Conservation (phyloP, 129 eudicot species). For the Smallanthus sonchifolius region DNA sequence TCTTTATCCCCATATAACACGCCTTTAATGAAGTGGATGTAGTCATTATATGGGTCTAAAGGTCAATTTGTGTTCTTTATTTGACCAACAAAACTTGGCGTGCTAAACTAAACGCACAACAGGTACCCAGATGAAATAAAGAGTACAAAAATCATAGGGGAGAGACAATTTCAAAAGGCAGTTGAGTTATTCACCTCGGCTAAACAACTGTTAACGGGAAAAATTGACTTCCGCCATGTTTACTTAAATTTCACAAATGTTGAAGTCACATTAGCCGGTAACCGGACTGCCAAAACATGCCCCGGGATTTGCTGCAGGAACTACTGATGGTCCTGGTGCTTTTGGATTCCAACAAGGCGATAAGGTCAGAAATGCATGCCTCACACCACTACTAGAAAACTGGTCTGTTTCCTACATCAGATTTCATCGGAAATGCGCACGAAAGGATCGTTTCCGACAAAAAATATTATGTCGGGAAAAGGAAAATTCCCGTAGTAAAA, state of each 20-base stretch:
- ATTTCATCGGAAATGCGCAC: too few relatives aligned
- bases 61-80: not conserved
- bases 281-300: slow-evolving; percentile 47
- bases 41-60: too few relatives aligned
- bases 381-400: too few relatives aligned
- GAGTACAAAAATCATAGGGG: slow-evolving; percentile 65
- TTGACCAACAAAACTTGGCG: not conserved
- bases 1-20: too few relatives aligned
- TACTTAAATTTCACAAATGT: slow-evolving; percentile 51
- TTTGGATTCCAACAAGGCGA: slow-evolving; percentile 84
- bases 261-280: slow-evolving; percentile 37
- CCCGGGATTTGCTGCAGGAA: slow-evolving; percentile 80
- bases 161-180: slow-evolving; percentile 60
- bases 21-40: too few relatives aligned
- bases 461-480: too few relatives aligned
- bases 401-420: too few relatives aligned
- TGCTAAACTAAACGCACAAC: not conserved
- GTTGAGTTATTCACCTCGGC: slow-evolving; percentile 48
- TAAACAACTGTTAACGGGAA: slow-evolving; percentile 48
- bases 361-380: slow-evolving; percentile 27
- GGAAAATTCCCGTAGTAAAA: too few relatives aligned
- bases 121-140: slow-evolving; percentile 59
- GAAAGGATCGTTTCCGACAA: too few relatives aligned
- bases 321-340: slow-evolving; percentile 82
- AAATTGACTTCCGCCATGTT: slow-evolving; percentile 47